Evolutionary conservation across 129 eudicot species (phyloP), one percentile per base, ranked within the genome.

Genomic region (Glebionis coronaria): DNA sequence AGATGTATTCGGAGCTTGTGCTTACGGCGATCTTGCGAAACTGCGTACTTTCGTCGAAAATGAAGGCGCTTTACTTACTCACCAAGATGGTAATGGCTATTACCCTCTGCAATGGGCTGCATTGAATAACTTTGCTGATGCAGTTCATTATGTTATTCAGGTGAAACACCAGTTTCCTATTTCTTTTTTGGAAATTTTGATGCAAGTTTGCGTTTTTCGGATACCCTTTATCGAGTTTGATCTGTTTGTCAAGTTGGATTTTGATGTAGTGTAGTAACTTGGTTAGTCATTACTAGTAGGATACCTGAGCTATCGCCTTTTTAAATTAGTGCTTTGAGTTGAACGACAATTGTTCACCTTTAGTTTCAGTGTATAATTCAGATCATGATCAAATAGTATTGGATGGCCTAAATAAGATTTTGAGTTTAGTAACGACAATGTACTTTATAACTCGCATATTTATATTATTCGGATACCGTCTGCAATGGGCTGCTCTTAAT

Each of bases 81-180:
- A 67, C 13, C 88, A 90, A 1, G 97, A 93, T 71, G 87, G 76
- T 28, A 88, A 88, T 71, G 98, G 98, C 44, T 93, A 88, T 61
- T 82, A 80, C 63, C 82, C 98, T 2, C 84, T 93, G 47, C 98
- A 93, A 62, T 93, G 97, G 97, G 97, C 91, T 14, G 77, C 97
- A 71, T 90, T 93, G 44, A 88, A 93, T 78, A 86, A 87, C 75
- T 88, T 86, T 25, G 49, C 88, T 19, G 79, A 80, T 73, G 58
- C 89, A 82, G 92, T 57, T 9, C 97, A 88, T 25, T 93, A 83
- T 68, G 84, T 88, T 47, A 3, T 47, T 3, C 6, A 47, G 53
- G 53, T 47, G 2, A 2, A 45, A 2, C 3, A 12, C 3, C 0
- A 0, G 4, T 46, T 46, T 10, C 2, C 4, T 46, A 4, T 46